Evolutionary conservation across 164 flowering plant genomes (phyloP), one percentile per base, ranked within the genome.

Genomic region (Buxus sempervirens): DNA sequence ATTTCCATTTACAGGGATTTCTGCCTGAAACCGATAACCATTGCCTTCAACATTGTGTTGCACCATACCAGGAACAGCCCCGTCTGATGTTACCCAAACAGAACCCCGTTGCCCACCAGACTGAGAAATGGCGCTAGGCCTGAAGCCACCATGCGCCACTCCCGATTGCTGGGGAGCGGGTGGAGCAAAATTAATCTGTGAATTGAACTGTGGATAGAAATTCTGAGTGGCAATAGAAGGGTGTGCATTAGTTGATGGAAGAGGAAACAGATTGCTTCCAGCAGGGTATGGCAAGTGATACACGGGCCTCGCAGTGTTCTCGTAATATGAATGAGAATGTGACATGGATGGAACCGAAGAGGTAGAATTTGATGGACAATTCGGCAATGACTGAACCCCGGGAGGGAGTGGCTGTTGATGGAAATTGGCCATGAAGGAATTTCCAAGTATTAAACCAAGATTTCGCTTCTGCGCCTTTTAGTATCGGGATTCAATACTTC

Each of bases 321-420:
- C 42, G 41, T 4, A 19, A 63, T 60, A 61, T n/a, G 25, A 59
- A 54, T 21, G 66, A 64, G 60, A 56, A 36, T n/a, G 49, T 20
- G 23, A 2, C 21, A 21, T 27, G 21, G 72, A 62, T n/a, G 63
- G 67, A 23, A 5, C 9, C 7, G 54, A 16, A 55, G 64, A 41
- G 21, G 62, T 24, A n/a, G 75, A 60, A n/a, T 38, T 66, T 24
- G 62, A 62, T 38, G 58, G 23, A 22, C 13, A n/a, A 58, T 62
- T 70, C 1, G 74, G 73, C 62, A 65, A n/a, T 15, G 62, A 58
- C 54, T 41, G 63, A 18, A 72, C 62, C 28, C 77, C 75, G 23
- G 77, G 80, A 60, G 75, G 75, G 36, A 58, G 58, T 63, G 74
- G 70, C 72, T 73, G 74, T 58, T 63, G 63, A 49, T 54, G 59